Evolutionary conservation across 2,329 filamentous ascomycete species (phyloP).

Genomic region (Atkinsonella hypoxylon): DNA sequence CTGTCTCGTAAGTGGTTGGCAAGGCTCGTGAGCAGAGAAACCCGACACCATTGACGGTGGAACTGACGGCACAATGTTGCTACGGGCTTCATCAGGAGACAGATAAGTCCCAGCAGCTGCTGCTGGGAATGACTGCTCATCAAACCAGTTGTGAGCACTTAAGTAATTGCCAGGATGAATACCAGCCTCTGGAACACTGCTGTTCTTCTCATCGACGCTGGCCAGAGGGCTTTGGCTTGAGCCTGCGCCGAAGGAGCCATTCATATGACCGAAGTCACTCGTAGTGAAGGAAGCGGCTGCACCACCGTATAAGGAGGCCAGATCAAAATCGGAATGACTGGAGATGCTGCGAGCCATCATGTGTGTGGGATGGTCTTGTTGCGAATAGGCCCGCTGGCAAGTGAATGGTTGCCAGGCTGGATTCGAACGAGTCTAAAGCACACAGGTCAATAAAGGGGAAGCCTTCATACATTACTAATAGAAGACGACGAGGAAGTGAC

Average conservation of each 20-base stretch:
- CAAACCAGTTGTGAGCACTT: conserved; percentile 15
- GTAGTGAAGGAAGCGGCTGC: conserved; percentile 18
- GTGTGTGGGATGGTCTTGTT: conserved; percentile 19
- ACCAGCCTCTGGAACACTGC: conserved; percentile 19
- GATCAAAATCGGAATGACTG: conserved; percentile 26
- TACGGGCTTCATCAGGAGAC: conserved; percentile 13
- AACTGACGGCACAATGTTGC: conserved; percentile 21
- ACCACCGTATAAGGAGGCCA: conserved; percentile 7
- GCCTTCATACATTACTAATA: too few relatives aligned
- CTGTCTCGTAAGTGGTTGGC: conserved; percentile 29
- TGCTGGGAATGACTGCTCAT: conserved; percentile 14
- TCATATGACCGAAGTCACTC: conserved; percentile 11
- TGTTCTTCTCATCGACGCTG: conserved; percentile 25
- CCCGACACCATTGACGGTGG: conserved; percentile 31
- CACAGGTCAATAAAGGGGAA: neutral
- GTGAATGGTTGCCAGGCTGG: conserved; percentile 7
- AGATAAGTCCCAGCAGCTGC: conserved; percentile 14
- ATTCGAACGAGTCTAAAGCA: neutral
- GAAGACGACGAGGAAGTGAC: too few relatives aligned
- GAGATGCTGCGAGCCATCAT: conserved; percentile 34
- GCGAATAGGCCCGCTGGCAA: conserved; percentile 16
- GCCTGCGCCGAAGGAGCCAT: conserved; percentile 21
- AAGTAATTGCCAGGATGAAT: conserved; percentile 28
- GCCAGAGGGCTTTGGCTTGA: conserved; percentile 20
- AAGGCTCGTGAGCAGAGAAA: conserved; percentile 24